Evolutionary conservation across 768 basidiomycete species (phyloP).

Genomic region (Suillus subluteus): DNA sequence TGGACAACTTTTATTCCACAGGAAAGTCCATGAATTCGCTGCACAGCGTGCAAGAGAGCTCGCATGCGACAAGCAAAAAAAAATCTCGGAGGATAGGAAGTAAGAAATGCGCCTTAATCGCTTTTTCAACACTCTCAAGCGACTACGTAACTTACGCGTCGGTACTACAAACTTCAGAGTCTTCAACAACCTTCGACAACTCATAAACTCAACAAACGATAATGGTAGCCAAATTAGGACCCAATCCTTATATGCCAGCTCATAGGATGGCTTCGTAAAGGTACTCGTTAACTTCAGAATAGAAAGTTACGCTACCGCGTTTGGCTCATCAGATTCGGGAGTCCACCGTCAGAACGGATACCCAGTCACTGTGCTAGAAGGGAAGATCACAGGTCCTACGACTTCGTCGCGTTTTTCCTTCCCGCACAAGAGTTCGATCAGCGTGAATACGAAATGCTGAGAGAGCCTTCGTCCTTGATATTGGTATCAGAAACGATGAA

Average conservation of each 20-base stretch:
- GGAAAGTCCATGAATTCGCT: conserved; percentile 29
- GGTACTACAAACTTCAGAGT: background rate
- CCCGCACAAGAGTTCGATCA: conserved; percentile 74
- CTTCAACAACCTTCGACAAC: background rate
- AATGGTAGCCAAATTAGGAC: background rate
- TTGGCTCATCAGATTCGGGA: background rate
- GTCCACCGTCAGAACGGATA: conserved; percentile 32
- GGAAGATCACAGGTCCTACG: conserved; percentile 72
- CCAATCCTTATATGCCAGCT: background rate
- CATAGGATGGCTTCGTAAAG: background rate
- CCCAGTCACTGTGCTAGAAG: conserved; percentile 44
- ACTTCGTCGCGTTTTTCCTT: conserved; percentile 63
- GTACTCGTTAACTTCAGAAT: background rate
- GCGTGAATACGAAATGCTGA: conserved; percentile 53
- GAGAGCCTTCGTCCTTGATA: conserved; percentile 49
- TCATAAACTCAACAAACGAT: background rate
- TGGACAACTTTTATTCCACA: conserved; percentile 17
- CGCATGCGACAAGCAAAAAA: conserved; percentile 27
- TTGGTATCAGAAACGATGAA: conserved; percentile 81
- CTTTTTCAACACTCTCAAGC: conserved; percentile 22
- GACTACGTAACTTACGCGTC: conserved; percentile 18
- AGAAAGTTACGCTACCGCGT: background rate
- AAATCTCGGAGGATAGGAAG: conserved; percentile 8
- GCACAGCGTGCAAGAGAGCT: conserved; percentile 26
- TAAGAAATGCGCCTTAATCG: conserved; percentile 16